These are phyloP conservation scores for Ceratocystis albifundus DNA, from an alignment of 2,329 filamentous ascomycete genomes.

Conservation along the genomic window DNA sequence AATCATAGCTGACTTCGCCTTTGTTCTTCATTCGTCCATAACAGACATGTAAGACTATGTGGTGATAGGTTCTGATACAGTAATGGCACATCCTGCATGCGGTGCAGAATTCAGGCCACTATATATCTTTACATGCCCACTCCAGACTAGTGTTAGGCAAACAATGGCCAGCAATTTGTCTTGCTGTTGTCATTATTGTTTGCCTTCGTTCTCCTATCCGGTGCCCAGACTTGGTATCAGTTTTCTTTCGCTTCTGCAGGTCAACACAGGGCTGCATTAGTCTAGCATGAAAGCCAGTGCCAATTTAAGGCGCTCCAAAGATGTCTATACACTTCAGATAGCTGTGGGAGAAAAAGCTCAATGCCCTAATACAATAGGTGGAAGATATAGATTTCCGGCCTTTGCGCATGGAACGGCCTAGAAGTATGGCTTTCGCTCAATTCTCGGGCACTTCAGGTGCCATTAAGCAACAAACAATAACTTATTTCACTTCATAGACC, in stretches of 20 bases:
- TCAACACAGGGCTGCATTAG: slow-evolving; percentile 11
- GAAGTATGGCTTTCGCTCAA: not conserved
- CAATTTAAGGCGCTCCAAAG: not conserved
- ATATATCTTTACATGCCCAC: not conserved
- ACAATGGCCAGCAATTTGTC: not conserved
- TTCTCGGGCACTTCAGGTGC: not conserved
- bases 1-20: not conserved
- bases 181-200: not conserved
- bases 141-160: not conserved
- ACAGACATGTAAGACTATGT: not conserved
- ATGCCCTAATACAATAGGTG: not conserved
- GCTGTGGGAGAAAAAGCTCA: not conserved
- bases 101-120: not conserved
- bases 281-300: not conserved
- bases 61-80: not conserved
- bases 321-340: not conserved
- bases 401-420: not conserved
- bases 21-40: not conserved
- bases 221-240: not conserved
- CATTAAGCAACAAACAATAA: not conserved
- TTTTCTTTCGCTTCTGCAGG: slow-evolving; percentile 1
- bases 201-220: not conserved
- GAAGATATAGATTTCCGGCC: not conserved
- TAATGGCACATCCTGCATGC: not conserved
- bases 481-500: not conserved